These are phyloP conservation scores for Fraxinus xanthoxyloides DNA, from an alignment of 305 asterid species.

Conservation along the genomic window DNA sequence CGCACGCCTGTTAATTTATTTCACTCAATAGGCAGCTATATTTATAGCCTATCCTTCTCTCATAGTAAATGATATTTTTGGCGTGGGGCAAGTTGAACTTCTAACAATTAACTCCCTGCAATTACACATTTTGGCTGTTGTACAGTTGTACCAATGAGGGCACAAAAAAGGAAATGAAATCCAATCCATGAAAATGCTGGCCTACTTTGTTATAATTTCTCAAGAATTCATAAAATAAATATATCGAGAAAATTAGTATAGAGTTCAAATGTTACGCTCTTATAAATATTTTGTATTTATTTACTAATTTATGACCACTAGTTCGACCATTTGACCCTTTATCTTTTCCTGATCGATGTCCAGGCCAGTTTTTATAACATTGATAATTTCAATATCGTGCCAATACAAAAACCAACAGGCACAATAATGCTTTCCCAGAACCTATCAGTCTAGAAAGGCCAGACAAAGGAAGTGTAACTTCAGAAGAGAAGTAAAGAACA, in stretches of 20 bases:
- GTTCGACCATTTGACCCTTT: not conserved
- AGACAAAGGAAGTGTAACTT: not conserved
- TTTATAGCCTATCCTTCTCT: not conserved
- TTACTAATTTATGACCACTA: not conserved
- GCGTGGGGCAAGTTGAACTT: not conserved
- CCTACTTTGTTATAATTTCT: not conserved
- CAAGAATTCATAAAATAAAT: not conserved
- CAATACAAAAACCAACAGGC: conserved; percentile 12
- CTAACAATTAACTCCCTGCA: not conserved
- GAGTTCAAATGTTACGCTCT: not conserved
- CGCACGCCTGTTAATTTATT: not conserved
- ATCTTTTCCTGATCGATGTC: not conserved
- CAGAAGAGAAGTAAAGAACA: not conserved
- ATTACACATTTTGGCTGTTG: not conserved
- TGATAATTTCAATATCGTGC: conserved; percentile 5
- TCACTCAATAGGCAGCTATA: not conserved
- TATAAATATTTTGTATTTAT: not conserved
- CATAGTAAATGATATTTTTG: not conserved
- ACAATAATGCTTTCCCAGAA: conserved; percentile 3
- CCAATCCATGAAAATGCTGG: not conserved
- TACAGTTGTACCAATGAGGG: not conserved
- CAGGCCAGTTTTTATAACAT: not conserved
- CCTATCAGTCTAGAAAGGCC: conserved; percentile 8
- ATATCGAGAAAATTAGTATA: not conserved
- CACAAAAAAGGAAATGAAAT: not conserved